Base-by-base conservation (phyloP, 2,329 filamentous ascomycete species). In the Coniochaeta sp. region DNA sequence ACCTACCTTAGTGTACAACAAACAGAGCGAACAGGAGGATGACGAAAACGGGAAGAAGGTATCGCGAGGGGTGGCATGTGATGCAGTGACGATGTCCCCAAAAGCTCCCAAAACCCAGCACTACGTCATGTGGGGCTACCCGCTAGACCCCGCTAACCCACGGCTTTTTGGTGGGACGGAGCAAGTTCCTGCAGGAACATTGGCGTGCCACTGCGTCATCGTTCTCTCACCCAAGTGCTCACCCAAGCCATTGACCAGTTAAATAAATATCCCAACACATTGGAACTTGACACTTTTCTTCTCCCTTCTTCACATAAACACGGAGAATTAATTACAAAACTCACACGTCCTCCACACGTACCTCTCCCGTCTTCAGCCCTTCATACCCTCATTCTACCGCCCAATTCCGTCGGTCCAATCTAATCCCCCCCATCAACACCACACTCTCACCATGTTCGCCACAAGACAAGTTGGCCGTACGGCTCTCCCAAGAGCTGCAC, bases 391-490 rank as follows among this genome's bases (percentile, higher is more conserved):
- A 34, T 57, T n/a, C 54, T n/a, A 57, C 16, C 5, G n/a, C n/a
- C 26, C 22, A 31, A 6, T 9, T 31, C 28, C 26, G 1, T 34
- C 17, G 9, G 14, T 36, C 28, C 28, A 4, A 14, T 6, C 52
- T 16, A 5, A 31, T 36, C 36, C 28, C 28, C 3, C 11, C 31
- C 7, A 36, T 17, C 54, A 14, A 12, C 28, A n/a, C n/a, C n/a
- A n/a, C 31, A 57, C 31, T 2, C 16, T 31, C 54, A 62, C 56
- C 44, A 74, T 74, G 72, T 69, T 72, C 52, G 34, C 71, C 58
- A 63, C 70, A 52, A 68, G 71, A 59, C 68, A 69, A 44, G 59
- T 72, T 56, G 61, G 67, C 24, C 68, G 71, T 61, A 66, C 68
- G 22, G 61, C 59, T 38, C 70, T 67, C 34, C 64, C 38, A 40